A percentile compares a stretch with the other conserved stretches of the same genome.
Evolutionary conservation across 192 early-diverging fungal species (phyloP).

Genomic region (Piromyces finnis): DNA sequence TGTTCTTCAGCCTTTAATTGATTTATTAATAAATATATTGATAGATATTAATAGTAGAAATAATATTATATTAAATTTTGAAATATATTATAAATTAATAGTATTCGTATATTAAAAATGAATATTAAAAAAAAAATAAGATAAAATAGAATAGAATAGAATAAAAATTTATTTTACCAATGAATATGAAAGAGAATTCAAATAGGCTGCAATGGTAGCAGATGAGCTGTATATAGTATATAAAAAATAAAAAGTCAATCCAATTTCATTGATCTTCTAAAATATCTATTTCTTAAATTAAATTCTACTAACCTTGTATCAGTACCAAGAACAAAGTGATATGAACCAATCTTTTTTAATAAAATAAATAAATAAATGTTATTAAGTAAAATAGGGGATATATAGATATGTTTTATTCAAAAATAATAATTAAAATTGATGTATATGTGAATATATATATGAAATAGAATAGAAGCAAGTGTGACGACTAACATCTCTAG

Average conservation of each 20-base stretch:
- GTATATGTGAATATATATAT: background rate
- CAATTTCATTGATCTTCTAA: too few relatives aligned
- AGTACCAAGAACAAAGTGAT: constrained; percentile 36
- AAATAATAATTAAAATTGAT: too few relatives aligned
- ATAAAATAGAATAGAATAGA: background rate
- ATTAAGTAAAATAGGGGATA: too few relatives aligned
- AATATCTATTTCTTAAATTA: background rate
- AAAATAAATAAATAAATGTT: constrained; percentile 1
- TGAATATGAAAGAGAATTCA: constrained; percentile 87
- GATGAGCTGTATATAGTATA: constrained; percentile 61
- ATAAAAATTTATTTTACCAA: constrained; percentile 24
- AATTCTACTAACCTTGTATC: constrained; percentile 22
- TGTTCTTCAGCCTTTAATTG: constrained; percentile 30
- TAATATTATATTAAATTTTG: too few relatives aligned
- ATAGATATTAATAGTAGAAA: too few relatives aligned
- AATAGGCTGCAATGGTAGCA: constrained; percentile 89
- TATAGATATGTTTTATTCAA: too few relatives aligned
- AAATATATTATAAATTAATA: too few relatives aligned
- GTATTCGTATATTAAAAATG: too few relatives aligned
- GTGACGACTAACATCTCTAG: constrained; percentile 45
- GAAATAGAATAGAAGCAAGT: too few relatives aligned
- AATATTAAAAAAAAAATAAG: too few relatives aligned
- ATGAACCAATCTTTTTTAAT: constrained; percentile 47
- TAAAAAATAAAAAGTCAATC: background rate
- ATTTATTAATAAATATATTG: constrained; percentile 21